Evolutionary conservation across 192 early-diverging fungal species (phyloP), one percentile per base, ranked within the genome.

Genomic region (Phlyctochytrium planicorne): DNA sequence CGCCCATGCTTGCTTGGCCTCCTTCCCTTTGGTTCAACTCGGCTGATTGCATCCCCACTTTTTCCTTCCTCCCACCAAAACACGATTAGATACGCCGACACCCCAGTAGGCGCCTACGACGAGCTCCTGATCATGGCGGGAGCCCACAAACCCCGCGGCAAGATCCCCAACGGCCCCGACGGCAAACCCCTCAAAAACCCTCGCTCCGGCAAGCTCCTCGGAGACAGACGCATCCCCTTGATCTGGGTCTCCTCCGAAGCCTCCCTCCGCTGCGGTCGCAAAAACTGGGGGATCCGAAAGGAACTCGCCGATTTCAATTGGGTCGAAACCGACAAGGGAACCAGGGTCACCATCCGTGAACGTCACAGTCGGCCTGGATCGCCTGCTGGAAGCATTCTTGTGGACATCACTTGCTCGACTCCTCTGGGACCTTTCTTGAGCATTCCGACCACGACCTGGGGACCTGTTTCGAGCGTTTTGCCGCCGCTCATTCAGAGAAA

Each of bases 211-310:
- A 32, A 24, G 4, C 10, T 37, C 33, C 34, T 64, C 25, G 24
- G 10, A 34, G 37, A 37, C 25, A 50, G 65, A n/a, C 65, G 65
- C 53, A 25, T 66, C 24, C 24, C 65, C 53, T 37, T 52, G 52
- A 66, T 66, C 52, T 66, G 27, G 24, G 65, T 66, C 14, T 66
- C 65, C 4, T 30, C 52, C 65, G 65, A 66, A 57, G 65, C 53
- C 24, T 66, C 65, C 2, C 53, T 66, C 17, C 65, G 65, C 53
- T 10, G 29, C 50, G 65, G 65, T 30, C 65, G 65, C 52, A 29
- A 14, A 2, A 66, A 66, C 65, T 66, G 65, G 65, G 65, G 65
- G 2, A 66, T 66, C 52, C 65, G 65, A n/a, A 66, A 66, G 52
- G 65, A 66, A 31, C 53, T 66, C 31, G 65, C 65, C 4, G 47